A percentile compares a stretch with the other conserved stretches of the same genome.
These are phyloP conservation scores for Parmelia sp. DNA, from an alignment of 495 filamentous ascomycete genomes.

Conservation along the genomic window DNA sequence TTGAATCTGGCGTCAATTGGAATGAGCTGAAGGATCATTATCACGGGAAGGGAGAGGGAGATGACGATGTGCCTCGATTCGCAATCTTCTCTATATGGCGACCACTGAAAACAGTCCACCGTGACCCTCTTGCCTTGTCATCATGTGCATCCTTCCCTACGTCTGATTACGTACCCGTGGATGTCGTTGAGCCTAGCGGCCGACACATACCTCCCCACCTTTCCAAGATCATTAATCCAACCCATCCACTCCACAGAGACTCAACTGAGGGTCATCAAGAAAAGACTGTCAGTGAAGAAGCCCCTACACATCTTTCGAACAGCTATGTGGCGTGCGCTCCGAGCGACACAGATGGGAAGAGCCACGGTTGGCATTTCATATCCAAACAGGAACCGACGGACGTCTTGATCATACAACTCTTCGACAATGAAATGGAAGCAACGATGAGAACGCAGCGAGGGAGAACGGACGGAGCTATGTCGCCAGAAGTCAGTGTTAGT, in stretches of 20 bases:
- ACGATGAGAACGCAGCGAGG: neutral
- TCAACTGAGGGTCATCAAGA: neutral
- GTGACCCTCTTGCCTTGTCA: constrained; percentile 4
- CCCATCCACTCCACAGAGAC: neutral
- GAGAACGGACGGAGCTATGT: neutral
- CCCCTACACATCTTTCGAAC: constrained; percentile 4
- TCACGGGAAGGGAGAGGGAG: neutral
- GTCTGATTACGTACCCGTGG: constrained; percentile 2
- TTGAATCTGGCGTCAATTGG: neutral
- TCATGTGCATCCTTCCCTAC: neutral
- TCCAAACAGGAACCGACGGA: constrained; percentile 1
- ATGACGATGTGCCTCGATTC: constrained; percentile 6
- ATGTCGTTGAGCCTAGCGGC: constrained; percentile 3
- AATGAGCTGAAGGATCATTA: neutral
- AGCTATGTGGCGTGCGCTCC: constrained; percentile 1
- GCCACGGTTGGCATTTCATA: constrained; percentile 5
- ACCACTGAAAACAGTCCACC: constrained; percentile 7
- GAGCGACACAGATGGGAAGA: neutral
- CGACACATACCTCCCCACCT: constrained; percentile 2
- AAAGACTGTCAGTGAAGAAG: neutral
- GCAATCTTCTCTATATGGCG: constrained; percentile 8
- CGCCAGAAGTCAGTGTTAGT: neutral
- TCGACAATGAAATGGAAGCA: constrained; percentile 7
- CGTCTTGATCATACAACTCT: constrained; percentile 6
- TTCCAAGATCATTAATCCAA: neutral